Conservation (phyloP, 805 yeast genomes). For the Sugiyamaella smithiae region DNA sequence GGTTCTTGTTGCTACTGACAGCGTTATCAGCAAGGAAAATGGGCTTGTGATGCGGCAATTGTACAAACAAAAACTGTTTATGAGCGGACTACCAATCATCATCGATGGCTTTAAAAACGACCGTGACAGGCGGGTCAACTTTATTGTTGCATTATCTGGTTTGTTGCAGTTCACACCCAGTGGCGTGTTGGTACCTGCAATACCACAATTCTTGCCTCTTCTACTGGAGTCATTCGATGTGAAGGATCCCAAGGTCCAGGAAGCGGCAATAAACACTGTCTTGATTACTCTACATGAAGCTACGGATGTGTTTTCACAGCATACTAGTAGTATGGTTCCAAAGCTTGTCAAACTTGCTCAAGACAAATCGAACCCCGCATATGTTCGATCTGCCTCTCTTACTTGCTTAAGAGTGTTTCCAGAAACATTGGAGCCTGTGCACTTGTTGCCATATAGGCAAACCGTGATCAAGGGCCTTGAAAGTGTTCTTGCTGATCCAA, state of each 20-base stretch:
- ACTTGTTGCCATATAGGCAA: conserved; percentile 51
- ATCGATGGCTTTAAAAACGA: conserved; percentile 44
- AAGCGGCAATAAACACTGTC: conserved; percentile 61
- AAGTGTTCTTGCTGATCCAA: conserved; percentile 65
- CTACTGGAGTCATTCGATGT: conserved; percentile 61
- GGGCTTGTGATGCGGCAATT: conserved; percentile 62
- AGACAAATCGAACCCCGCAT: conserved; percentile 31
- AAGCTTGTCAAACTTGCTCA: conserved; percentile 41
- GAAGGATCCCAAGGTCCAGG: conserved; percentile 47
- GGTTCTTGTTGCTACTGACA: conserved; percentile 64
- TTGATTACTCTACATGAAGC: conserved; percentile 55
- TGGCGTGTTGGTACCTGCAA: conserved; percentile 60
- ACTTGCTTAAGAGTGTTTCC: conserved; percentile 54
- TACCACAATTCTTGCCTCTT: conserved; percentile 65
- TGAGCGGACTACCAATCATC: conserved; percentile 53
- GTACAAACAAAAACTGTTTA: conserved; percentile 79
- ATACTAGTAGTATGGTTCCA: conserved; percentile 58
- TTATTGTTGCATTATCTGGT: conserved; percentile 63
- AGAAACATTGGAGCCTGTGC: conserved; percentile 36
- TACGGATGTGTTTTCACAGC: conserved; percentile 49
- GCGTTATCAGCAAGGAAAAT: conserved; percentile 51
- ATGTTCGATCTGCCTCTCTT: conserved; percentile 56
- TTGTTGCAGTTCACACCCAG: conserved; percentile 64
- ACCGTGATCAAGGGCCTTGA: conserved; percentile 48
- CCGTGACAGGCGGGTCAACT: conserved; percentile 42